These are phyloP conservation scores for Penicillium manginii DNA, from an alignment of 495 filamentous ascomycete genomes.

Conservation along the genomic window DNA sequence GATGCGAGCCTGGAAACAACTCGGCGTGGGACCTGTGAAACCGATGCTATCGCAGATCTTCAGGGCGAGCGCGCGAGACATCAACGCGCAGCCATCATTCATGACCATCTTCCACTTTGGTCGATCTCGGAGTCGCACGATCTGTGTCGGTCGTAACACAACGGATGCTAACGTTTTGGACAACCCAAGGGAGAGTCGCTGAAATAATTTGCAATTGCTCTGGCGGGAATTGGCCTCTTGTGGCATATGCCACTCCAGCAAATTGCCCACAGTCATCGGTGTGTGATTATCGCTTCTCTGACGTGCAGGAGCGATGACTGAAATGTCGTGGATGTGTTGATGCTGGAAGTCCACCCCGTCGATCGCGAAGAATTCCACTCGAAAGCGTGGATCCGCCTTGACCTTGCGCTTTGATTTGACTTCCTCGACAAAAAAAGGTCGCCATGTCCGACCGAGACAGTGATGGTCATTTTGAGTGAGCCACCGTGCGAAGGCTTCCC, in stretches of 20 bases:
- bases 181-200: slow-evolving; percentile 46
- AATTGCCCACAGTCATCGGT: slow-evolving; percentile 40
- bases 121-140: slow-evolving; percentile 38
- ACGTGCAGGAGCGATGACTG: slow-evolving; percentile 26
- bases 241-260: slow-evolving; percentile 59
- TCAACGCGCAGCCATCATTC: slow-evolving; percentile 81
- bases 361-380: slow-evolving; percentile 58
- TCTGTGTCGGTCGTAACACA: slow-evolving; percentile 43
- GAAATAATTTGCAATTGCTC: slow-evolving; percentile 56
- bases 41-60: slow-evolving; percentile 62
- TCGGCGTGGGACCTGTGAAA: slow-evolving; percentile 62
- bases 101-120: slow-evolving; percentile 54
- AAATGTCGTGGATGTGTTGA: background rate
- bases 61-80: slow-evolving; percentile 66
- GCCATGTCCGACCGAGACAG: slow-evolving; percentile 50
- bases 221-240: slow-evolving; percentile 41
- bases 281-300: slow-evolving; percentile 32
- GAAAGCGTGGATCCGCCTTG: slow-evolving; percentile 34
- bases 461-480: slow-evolving; percentile 44
- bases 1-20: slow-evolving; percentile 79
- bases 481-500: slow-evolving; percentile 45
- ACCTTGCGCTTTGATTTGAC: slow-evolving; percentile 39
- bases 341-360: slow-evolving; percentile 48
- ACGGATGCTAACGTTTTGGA: slow-evolving; percentile 55
- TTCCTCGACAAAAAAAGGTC: slow-evolving; percentile 51